Evolutionary conservation across 2,329 filamentous ascomycete genomes (phyloP), one percentile per base, ranked within the genome.

Genomic region (Eutypa lata): DNA sequence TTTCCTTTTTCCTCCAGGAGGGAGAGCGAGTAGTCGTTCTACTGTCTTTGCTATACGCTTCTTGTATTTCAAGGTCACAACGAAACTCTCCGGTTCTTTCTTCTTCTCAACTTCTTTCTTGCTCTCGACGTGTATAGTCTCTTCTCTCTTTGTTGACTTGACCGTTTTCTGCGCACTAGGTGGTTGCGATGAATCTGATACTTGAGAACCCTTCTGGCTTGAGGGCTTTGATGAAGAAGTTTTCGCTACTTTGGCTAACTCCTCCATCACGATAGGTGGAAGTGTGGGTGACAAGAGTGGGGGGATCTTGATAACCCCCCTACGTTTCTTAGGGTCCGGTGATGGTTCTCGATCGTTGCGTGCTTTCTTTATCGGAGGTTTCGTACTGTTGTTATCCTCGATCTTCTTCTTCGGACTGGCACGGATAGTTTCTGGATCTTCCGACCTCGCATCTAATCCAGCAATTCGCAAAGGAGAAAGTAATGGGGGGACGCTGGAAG

Each of bases 281-380:
- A 84, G 64, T 0, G 80, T 84, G 0, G 81, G 81, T 0, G 81
- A 84, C 11, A 84, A 69, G 7, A 84, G 68, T 0, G 75, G 69
- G 1, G 80, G 81, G 24, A 83, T 65, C 46, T 68, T 69, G 8
- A 66, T 33, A 0, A 71, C 64, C 1, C 69, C 63, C 48, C 64
- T 74, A 19, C 71, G 66, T 55, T 71, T 78, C 59, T 72, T 79
- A 19, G 60, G 58, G 31, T 52, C 64, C 57, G 61, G 61, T 44
- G 62, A 59, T 14, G 62, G 57, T 50, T 70, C 56, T 54, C 56
- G 53, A 54, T 66, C 52, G 62, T 71, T 49, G 53, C 64, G 51
- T 37, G 14, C 63, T 64, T 55, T 65, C 57, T 68, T 68, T 31
- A n/a, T n/a, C n/a, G 54, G 56, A 16, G 56, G 48, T 54, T 65